Conservation (phyloP, 371 early-diverging fungal genomes). For the Cokeromyces recurvatus region DNA sequence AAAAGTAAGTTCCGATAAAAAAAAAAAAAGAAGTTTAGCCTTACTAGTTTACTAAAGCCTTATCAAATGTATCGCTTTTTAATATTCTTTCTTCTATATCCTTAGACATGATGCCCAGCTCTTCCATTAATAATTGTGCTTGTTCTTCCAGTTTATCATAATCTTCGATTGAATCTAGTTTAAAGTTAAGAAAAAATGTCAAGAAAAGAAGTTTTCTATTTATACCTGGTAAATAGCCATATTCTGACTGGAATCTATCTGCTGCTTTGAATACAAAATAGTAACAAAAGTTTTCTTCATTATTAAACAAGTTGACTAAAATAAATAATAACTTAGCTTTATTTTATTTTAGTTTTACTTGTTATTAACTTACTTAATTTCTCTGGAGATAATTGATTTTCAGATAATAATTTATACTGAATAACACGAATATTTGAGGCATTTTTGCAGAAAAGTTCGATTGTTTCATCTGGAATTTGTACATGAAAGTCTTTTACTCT, state of each 20-base stretch:
- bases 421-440: conserved; percentile 63
- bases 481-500: conserved; percentile 50
- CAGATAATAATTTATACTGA: conserved; percentile 55
- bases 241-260: conserved; percentile 57
- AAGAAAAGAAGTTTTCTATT: too few relatives aligned
- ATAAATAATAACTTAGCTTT: too few relatives aligned
- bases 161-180: neutral
- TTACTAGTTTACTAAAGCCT: conserved; percentile 32
- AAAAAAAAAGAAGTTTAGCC: neutral
- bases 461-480: conserved; percentile 58
- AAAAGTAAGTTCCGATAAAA: neutral
- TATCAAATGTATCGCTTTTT: conserved; percentile 11
- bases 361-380: conserved; percentile 50
- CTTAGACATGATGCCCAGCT: conserved; percentile 7
- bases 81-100: conserved; percentile 10
- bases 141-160: conserved; percentile 36
- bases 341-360: too few relatives aligned
- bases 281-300: conserved; percentile 53
- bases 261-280: conserved; percentile 75
- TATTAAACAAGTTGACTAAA: conserved; percentile 52
- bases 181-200: neutral
- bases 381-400: conserved; percentile 48
- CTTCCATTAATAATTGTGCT: conserved; percentile 9
- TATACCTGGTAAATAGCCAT: conserved; percentile 54
- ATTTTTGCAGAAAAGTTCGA: conserved; percentile 85